Conservation (phyloP, 2,329 filamentous ascomycete genomes). For the Ilyonectria mors-panacis region DNA sequence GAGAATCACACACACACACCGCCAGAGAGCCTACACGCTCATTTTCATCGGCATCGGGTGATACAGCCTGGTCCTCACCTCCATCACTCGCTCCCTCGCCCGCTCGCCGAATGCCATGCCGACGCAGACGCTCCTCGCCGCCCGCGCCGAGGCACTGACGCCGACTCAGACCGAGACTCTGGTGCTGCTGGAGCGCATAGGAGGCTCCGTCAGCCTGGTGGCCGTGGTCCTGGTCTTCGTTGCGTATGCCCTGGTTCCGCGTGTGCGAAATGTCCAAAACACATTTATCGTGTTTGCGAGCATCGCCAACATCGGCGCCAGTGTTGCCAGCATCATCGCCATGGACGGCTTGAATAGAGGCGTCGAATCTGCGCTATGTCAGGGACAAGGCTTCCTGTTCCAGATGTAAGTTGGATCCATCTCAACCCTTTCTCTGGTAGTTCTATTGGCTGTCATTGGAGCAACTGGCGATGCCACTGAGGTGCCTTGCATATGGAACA, state of each 20-base stretch:
- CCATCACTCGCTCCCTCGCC: not conserved
- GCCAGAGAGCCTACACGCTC: not conserved
- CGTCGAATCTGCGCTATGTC: slow-evolving; percentile 70
- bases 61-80: slow-evolving; percentile 5
- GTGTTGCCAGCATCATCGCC: slow-evolving; percentile 79
- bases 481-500: not conserved
- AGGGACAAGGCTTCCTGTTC: slow-evolving; percentile 72
- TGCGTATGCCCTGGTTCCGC: slow-evolving; percentile 65
- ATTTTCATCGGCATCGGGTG: not conserved
- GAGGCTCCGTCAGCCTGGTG: slow-evolving; percentile 67
- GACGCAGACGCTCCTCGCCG: slow-evolving; percentile 33
- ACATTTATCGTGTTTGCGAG: slow-evolving; percentile 75
- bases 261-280: slow-evolving; percentile 71
- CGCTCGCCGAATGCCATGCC: slow-evolving; percentile 26
- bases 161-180: slow-evolving; percentile 58
- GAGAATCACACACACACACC: not conserved
- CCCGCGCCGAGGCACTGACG: slow-evolving; percentile 50
- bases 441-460: slow-evolving; percentile 34
- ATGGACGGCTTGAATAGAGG: slow-evolving; percentile 73
- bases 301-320: slow-evolving; percentile 71
- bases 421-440: slow-evolving; percentile 64
- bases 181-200: slow-evolving; percentile 66
- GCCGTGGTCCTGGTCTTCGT: slow-evolving; percentile 67
- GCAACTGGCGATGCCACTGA: not conserved
- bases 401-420: slow-evolving; percentile 71